Evolutionary conservation across 208 protist genomes (phyloP).

Genomic region (Leishmania braziliensis): DNA sequence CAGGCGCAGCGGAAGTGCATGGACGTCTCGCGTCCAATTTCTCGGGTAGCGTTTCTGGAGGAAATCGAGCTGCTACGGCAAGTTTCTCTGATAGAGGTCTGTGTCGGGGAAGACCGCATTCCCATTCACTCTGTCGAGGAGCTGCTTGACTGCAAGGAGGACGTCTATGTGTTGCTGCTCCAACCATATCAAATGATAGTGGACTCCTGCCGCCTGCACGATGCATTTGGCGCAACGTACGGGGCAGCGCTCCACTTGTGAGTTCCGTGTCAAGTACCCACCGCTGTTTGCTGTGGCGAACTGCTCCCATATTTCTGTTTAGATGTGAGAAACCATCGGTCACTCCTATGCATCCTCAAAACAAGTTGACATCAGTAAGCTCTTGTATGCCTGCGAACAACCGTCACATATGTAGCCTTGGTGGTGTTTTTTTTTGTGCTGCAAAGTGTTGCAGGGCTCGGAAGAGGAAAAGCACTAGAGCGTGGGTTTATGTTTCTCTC

Average conservation of each 20-base stretch:
- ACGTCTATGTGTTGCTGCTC: slow-evolving; percentile 67
- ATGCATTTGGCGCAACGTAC: slow-evolving; percentile 57
- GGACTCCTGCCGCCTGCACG: slow-evolving; percentile 80
- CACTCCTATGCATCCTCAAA: too few relatives aligned
- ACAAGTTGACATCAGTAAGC: not conserved
- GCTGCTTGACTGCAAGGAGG: slow-evolving; percentile 68
- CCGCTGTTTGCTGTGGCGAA: not conserved
- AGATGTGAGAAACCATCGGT: not conserved
- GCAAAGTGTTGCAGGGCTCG: not conserved
- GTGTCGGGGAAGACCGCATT: slow-evolving; percentile 73
- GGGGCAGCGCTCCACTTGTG: slow-evolving; percentile 19
- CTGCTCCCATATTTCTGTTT: not conserved
- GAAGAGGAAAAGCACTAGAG: not conserved
- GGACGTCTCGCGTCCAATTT: slow-evolving; percentile 6
- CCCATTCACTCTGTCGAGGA: slow-evolving; percentile 52
- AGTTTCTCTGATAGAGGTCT: slow-evolving; percentile 83
- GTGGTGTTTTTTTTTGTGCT: not conserved
- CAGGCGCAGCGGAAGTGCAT: slow-evolving; percentile 39
- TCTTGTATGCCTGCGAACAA: not conserved
- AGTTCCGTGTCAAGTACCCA: not conserved
- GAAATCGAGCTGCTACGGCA: slow-evolving; percentile 75
- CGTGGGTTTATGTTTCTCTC: not conserved
- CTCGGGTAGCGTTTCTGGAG: slow-evolving; percentile 52
- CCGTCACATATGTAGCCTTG: not conserved
- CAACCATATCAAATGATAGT: slow-evolving; percentile 84